These are phyloP conservation scores for Telfairia occidentalis DNA, from an alignment of 331 rosid species.

Conservation along the genomic window DNA sequence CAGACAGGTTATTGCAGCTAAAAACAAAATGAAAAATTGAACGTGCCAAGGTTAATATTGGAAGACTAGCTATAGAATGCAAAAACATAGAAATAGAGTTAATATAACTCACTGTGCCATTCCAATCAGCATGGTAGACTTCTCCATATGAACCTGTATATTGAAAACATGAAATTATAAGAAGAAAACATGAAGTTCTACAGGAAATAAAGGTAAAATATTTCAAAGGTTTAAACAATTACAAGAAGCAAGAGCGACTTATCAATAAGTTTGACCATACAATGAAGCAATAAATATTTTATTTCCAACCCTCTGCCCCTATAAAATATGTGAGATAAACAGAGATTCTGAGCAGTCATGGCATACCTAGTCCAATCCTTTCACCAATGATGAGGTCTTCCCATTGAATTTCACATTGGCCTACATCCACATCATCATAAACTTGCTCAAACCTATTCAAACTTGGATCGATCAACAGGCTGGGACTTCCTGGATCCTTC, in stretches of 20 bases:
- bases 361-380: constrained; percentile 91
- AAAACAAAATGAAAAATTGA: background rate
- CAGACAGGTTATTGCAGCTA: background rate
- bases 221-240: background rate
- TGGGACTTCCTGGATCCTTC: constrained; percentile 51
- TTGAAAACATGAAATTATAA: constrained; percentile 17
- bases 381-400: constrained; percentile 86
- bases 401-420: constrained; percentile 94
- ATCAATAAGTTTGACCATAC: background rate
- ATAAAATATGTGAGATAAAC: background rate
- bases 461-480: constrained; percentile 35
- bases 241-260: background rate
- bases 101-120: constrained; percentile 78
- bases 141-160: constrained; percentile 91
- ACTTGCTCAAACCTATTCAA: constrained; percentile 52
- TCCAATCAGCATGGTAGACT: constrained; percentile 96
- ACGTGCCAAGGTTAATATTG: background rate
- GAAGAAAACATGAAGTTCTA: constrained; percentile 8
- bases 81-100: background rate
- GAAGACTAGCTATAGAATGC: background rate
- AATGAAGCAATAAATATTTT: background rate
- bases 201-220: background rate
- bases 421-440: constrained; percentile 85
- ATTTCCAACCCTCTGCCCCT: background rate
- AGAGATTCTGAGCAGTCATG: constrained; percentile 15